Evolutionary conservation across 768 basidiomycete species (phyloP), one percentile per base, ranked within the genome.

Genomic region (Dioszegia aurantiaca): DNA sequence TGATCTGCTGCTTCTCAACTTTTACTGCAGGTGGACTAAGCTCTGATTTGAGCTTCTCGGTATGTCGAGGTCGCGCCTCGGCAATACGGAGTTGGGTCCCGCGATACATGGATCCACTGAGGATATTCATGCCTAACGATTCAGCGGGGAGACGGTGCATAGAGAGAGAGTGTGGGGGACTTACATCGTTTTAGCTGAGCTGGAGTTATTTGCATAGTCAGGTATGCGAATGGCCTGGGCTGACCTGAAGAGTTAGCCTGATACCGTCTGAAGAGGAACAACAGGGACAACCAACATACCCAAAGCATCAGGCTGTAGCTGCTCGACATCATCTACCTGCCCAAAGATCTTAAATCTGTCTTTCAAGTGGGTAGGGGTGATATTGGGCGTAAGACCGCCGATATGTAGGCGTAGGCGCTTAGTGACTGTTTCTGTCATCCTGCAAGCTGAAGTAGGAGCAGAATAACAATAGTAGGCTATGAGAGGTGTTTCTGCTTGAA

Each of bases 71-170:
- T 51, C 72, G 73, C 26, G 75, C 75, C 45, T 70, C 68, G 5
- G 69, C 66, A 4, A 77, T 59, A 36, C 70, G 62, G 8, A 77
- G 61, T 45, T 70, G 69, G 21, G 69, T 59, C 2, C 75, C 75
- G 62, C 75, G 59, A 70, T 73, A 77, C 27, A 60, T 70, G 2
- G 71, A 70, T 19, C 70, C 69, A 17, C 68, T 69, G 62, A 74
- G 70, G 46, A 69, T 72, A 44, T 72, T 74, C 24, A 76, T 58
- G 53, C 71, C 71, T 73, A 28, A 2, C 2, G 19, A 14, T 11
- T 39, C 17, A 16, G 9, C 11, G 9, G 52, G 6, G 5, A n/a
- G 37, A 5, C 24, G 24, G 26, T 14, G 36, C 19, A 21, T 21
- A 39, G 24, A 2, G 43, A 17, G 16, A 56, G 53, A n/a, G 9